Evolutionary conservation across 2,329 filamentous ascomycete species (phyloP), one percentile per base, ranked within the genome.

Genomic region (Arthrinium phaeospermum): DNA sequence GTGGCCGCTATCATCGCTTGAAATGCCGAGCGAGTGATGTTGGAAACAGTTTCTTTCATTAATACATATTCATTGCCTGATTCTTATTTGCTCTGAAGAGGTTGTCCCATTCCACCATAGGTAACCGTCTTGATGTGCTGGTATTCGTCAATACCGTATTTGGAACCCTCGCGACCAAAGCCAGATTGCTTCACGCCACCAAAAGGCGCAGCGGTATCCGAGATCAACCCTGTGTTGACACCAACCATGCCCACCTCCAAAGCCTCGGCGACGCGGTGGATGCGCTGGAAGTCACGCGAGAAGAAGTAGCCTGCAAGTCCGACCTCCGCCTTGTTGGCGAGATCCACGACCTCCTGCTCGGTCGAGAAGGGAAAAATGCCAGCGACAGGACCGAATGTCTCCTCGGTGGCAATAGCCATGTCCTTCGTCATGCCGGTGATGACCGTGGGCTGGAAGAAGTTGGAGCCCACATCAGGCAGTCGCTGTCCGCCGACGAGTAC

Each of bases 231-330:
- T 0, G 93, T 95, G 82, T 96, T 96, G 73, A 95, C 90, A 71
- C 94, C 94, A 0, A 97, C 90, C 94, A 97, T 97, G 70, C 94
- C 94, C 0, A 96, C 93, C 80, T 97, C 93, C 51, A 97, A 84
- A 22, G 87, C 87, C 83, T 93, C 91, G 0, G 91, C 89, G 0
- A 94, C 88, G 68, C 91, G 86, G 76, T 86, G 84, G 41, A 90
- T 86, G 8, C 91, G 83, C 78, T 88, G 85, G 16, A 93, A 74
- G 78, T 93, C 88, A 69, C 84, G 83, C 7, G 90, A 95, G 86
- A 94, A 98, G 86, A 99, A 98, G 85, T 98, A 98, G 0, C 94
- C 96, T 0, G 96, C 96, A 47, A 99, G 87, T 1, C 96, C 96
- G 49, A 98, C 95, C 70, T 96, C 91, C 1, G 94, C 87, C 57